Percentiles rank a stretch among this genome's conserved stretches.
Conservation (phyloP, 2,329 filamentous ascomycete genomes). For the Grosmannia clavigera region DNA sequence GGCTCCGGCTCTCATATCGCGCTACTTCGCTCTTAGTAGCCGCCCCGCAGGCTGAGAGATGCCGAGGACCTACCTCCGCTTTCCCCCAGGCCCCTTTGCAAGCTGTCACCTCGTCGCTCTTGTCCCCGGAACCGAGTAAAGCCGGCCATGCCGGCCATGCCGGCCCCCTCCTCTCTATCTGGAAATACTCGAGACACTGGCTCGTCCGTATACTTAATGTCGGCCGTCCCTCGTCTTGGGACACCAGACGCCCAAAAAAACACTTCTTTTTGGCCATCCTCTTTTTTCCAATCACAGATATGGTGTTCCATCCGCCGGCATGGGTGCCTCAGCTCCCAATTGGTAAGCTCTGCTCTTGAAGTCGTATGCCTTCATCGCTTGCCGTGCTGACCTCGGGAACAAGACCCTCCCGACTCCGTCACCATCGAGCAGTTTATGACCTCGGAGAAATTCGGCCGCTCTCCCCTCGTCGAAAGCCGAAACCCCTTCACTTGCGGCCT, state of each 20-base stretch:
- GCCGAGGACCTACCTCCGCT: neutral
- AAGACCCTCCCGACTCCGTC: constrained; percentile 58
- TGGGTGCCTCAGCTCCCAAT: constrained; percentile 50
- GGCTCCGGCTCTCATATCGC: neutral
- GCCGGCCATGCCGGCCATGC: neutral
- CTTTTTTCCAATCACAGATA: constrained; percentile 12
- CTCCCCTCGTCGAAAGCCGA: constrained; percentile 45
- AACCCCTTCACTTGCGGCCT: constrained; percentile 17
- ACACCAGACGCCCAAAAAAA: neutral
- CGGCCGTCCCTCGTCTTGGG: neutral
- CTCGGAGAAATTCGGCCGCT: constrained; percentile 56
- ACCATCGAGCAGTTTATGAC: constrained; percentile 67
- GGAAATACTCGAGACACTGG: too few relatives aligned
- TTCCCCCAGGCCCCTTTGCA: neutral
- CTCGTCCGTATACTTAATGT: neutral
- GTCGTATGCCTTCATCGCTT: neutral
- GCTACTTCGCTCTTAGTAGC: neutral
- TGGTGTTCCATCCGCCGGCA: constrained; percentile 48
- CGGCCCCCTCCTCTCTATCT: too few relatives aligned
- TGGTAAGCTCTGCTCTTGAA: constrained; percentile 22
- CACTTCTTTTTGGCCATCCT: neutral
- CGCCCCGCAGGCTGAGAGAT: neutral
- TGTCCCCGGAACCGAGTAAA: neutral
- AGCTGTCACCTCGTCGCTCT: neutral
- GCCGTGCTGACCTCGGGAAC: neutral